These are phyloP conservation scores for Vigna hirtella DNA, from an alignment of 306 rosid genomes.

Conservation along the genomic window DNA sequence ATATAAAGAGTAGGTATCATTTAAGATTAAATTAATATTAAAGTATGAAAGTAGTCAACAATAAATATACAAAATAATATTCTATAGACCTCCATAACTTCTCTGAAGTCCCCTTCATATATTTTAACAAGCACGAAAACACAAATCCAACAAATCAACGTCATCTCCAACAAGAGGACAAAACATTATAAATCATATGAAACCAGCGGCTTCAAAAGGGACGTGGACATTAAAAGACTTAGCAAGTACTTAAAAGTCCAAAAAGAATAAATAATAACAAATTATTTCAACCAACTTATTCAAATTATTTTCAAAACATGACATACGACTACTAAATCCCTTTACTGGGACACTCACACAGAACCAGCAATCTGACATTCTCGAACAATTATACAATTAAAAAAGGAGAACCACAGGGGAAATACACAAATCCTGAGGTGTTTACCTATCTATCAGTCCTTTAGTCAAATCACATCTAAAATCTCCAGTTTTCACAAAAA, in stretches of 20 bases:
- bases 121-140: neutral
- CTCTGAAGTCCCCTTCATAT: neutral
- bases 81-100: neutral
- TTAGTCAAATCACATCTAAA: slow-evolving; percentile 7
- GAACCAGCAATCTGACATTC: neutral
- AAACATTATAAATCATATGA: slow-evolving; percentile 4
- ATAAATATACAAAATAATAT: neutral
- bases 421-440: neutral
- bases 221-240: neutral
- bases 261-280: neutral
- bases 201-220: slow-evolving; percentile 18
- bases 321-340: too few species aligned
- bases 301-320: slow-evolving; percentile 2
- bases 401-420: neutral
- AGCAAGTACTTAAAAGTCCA: neutral
- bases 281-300: neutral
- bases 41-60: neutral
- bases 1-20: slow-evolving; percentile 1
- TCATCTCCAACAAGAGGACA: neutral
- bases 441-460: neutral
- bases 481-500: slow-evolving; percentile 21
- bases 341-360: too few species aligned
- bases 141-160: neutral
- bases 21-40: neutral
- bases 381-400: neutral